Evolutionary conservation across 2,329 filamentous ascomycete genomes (phyloP).

Genomic region (Paecilomyces dactylethromorphus): DNA sequence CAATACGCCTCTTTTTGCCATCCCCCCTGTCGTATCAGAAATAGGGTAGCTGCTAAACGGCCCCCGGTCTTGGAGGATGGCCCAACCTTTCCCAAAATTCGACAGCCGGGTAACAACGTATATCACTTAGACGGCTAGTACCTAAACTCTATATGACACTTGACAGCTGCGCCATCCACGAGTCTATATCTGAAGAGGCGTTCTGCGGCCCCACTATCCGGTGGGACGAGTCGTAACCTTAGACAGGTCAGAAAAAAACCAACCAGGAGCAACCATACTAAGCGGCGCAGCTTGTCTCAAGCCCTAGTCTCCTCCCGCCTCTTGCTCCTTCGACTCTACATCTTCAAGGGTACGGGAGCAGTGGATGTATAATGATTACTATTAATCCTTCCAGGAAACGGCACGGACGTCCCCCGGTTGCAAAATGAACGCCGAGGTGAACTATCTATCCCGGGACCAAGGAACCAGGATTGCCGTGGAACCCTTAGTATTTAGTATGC

Average conservation of each 20-base stretch:
- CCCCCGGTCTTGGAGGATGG: too few relatives aligned
- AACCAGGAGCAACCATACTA: background rate
- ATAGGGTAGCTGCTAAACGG: too few relatives aligned
- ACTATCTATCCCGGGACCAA: background rate
- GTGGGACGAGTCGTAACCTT: background rate
- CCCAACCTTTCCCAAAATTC: background rate
- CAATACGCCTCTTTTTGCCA: background rate
- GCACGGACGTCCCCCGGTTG: background rate
- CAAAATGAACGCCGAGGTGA: background rate
- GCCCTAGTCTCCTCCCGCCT: background rate
- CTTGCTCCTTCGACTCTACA: background rate
- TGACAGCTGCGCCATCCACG: background rate
- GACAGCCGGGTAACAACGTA: too few relatives aligned
- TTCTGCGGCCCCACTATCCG: background rate
- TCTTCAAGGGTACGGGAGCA: background rate
- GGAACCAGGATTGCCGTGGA: background rate
- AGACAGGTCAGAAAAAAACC: background rate
- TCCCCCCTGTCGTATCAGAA: background rate
- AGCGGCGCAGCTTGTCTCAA: background rate
- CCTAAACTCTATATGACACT: background rate
- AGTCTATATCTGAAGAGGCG: background rate
- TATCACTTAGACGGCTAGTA: too few relatives aligned
- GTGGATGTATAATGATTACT: background rate
- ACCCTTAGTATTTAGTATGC: background rate
- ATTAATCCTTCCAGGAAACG: background rate